Conservation (phyloP, 2,329 filamentous ascomycete species). For the Phialophora tarda region DNA sequence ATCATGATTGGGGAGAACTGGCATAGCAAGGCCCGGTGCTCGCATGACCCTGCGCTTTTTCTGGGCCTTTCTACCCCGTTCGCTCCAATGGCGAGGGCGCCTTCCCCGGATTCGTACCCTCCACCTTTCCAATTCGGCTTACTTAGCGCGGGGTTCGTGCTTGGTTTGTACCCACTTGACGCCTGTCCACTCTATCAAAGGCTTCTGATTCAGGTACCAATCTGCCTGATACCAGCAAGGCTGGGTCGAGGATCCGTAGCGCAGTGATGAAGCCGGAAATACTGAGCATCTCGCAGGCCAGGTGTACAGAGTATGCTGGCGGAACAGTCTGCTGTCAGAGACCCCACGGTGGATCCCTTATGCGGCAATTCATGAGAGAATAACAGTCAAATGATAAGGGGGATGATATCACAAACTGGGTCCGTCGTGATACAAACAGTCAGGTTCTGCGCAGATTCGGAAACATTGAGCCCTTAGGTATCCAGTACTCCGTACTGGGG, state of each 20-base stretch:
- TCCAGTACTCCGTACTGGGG: background rate
- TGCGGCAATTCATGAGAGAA: conserved; percentile 6
- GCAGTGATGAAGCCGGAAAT: background rate
- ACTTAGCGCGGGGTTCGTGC: conserved; percentile 32
- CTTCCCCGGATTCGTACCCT: conserved; percentile 34
- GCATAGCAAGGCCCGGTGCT: conserved; percentile 23
- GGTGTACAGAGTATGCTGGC: background rate
- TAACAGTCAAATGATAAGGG: conserved; percentile 13
- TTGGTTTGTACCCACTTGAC: conserved; percentile 9
- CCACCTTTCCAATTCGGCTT: conserved; percentile 14
- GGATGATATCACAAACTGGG: conserved; percentile 5
- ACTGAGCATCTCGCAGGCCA: background rate
- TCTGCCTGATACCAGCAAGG: background rate
- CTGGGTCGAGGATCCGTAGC: background rate
- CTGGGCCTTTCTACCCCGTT: conserved; percentile 28
- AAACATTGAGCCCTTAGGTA: background rate
- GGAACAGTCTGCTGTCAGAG: background rate
- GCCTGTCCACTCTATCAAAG: conserved; percentile 7
- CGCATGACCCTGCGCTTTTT: conserved; percentile 33
- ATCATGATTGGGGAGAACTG: conserved; percentile 18
- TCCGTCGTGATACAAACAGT: background rate
- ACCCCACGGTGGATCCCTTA: conserved; percentile 3
- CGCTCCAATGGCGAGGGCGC: conserved; percentile 28
- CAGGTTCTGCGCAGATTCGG: background rate
- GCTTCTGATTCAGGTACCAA: conserved; percentile 7